Percentiles rank a stretch among this genome's conserved stretches.
Conservation (phyloP, 257 asterid species). For the Lycium barbarum region DNA sequence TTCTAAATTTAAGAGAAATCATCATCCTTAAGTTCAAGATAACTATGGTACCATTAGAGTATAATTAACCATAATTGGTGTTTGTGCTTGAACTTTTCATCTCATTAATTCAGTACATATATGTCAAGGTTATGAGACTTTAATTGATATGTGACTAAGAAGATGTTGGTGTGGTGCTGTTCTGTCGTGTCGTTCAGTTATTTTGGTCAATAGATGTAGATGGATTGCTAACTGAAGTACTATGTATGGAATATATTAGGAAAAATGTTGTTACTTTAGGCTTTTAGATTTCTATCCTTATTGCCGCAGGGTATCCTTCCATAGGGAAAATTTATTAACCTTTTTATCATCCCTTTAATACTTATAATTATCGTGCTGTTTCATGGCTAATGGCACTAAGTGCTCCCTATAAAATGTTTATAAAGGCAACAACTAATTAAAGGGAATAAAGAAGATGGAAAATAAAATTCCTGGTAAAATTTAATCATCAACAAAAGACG, state of each 20-base stretch:
- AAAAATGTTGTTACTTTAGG: neutral
- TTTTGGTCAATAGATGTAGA: neutral
- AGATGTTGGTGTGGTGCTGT: neutral
- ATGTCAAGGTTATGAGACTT: neutral
- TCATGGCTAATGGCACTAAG: neutral
- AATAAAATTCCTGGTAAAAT: neutral
- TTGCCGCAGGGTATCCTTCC: neutral
- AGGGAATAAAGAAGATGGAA: neutral
- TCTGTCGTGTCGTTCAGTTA: neutral
- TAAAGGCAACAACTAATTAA: neutral
- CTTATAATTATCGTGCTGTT: neutral
- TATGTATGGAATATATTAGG: neutral
- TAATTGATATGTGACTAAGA: neutral
- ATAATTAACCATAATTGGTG: neutral
- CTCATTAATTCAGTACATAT: neutral
- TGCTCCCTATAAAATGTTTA: neutral
- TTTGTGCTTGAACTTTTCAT: neutral
- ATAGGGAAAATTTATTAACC: neutral
- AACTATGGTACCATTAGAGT: neutral
- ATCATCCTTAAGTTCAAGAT: neutral
- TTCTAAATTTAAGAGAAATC: neutral
- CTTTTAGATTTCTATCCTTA: neutral
- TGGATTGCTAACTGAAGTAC: neutral
- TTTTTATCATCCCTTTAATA: neutral
- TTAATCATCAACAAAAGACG: no score